phyloP scores from a whole-genome alignment of 2,329 filamentous ascomycete species.

The Ilyonectria mors-panacis region DNA sequence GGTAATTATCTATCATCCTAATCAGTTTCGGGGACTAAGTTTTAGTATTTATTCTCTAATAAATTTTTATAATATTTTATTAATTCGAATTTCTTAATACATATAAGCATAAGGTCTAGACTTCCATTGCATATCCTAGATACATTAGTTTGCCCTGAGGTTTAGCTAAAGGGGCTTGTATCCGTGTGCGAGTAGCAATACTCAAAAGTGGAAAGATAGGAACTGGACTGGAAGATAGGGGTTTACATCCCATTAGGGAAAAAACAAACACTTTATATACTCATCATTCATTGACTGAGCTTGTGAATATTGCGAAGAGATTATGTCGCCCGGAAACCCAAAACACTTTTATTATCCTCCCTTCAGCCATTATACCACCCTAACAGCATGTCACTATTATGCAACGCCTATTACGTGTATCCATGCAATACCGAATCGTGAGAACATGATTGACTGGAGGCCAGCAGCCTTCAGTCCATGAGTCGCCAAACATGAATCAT shows the following conservation, averaged over 20 bases:
- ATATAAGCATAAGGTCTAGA: too few species aligned
- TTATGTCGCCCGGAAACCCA: neutral
- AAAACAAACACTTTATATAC: neutral
- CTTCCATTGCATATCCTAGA: too few species aligned
- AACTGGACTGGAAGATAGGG: too few species aligned
- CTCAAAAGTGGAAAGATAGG: too few species aligned
- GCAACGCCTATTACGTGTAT: neutral
- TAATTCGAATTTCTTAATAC: too few species aligned
- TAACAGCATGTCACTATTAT: neutral
- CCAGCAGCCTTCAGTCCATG: neutral
- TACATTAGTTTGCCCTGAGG: too few species aligned
- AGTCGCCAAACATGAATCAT: neutral
- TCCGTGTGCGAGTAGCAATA: neutral
- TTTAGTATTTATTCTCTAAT: too few species aligned
- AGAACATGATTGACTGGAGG: neutral
- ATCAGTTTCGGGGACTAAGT: too few species aligned
- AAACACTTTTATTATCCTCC: constrained; percentile 2
- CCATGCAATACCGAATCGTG: neutral
- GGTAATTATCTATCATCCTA: too few species aligned
- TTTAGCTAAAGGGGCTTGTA: neutral
- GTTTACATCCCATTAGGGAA: too few species aligned
- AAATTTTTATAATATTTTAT: too few species aligned
- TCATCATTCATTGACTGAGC: neutral
- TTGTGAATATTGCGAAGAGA: neutral
- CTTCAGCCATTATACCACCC: neutral